These are phyloP conservation scores for Tetracentron sinense DNA, from an alignment of 164 flowering plant species.

Conservation along the genomic window DNA sequence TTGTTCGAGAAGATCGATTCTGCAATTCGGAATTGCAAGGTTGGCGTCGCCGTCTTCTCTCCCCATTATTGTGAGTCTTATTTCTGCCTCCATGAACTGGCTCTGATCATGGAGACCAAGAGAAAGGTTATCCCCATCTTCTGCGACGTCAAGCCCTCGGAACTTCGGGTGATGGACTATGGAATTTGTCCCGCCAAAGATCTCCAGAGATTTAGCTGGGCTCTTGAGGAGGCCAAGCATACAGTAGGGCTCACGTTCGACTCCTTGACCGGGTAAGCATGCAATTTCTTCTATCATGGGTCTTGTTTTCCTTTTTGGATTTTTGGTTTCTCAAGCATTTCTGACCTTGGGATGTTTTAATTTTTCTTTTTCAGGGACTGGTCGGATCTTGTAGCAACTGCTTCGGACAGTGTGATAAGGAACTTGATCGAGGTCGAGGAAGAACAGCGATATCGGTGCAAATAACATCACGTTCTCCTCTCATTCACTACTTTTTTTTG, in stretches of 20 bases:
- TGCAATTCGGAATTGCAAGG: slow-evolving; percentile 34
- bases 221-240: slow-evolving; percentile 38
- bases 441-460: no score
- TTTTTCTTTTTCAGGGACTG: no score
- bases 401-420: no score
- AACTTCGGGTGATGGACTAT: slow-evolving; percentile 34
- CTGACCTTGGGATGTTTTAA: no score
- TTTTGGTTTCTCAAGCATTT: no score
- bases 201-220: slow-evolving; percentile 22
- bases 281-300: no score
- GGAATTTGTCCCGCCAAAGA: slow-evolving; percentile 26
- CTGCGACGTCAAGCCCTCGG: slow-evolving; percentile 59
- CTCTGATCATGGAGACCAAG: slow-evolving; percentile 44
- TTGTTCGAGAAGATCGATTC: slow-evolving; percentile 38
- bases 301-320: no score
- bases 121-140: slow-evolving; percentile 61
- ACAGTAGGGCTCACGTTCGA: slow-evolving; percentile 41
- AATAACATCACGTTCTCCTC: no score
- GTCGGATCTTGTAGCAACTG: no score
- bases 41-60: slow-evolving; percentile 62
- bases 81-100: slow-evolving; percentile 63
- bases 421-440: no score
- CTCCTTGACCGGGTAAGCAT: slow-evolving; percentile 32
- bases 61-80: slow-evolving; percentile 55
- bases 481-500: no score